phyloP scores from a whole-genome alignment of 371 early-diverging fungal species.

The Circinella minor region DNA sequence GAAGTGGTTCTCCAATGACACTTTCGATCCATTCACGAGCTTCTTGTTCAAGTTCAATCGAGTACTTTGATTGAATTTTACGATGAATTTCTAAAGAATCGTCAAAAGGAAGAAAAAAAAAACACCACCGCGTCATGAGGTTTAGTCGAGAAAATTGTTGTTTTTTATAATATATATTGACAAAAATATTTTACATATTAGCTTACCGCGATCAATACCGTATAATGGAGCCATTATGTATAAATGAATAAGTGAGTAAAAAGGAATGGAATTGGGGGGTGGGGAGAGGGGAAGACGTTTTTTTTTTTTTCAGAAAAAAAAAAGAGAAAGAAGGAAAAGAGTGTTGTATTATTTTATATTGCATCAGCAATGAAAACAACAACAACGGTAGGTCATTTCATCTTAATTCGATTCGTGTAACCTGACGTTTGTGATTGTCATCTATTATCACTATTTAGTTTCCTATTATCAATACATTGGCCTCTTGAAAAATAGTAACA shows the following conservation, averaged over 20 bases:
- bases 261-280: constrained; percentile 7
- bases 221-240: constrained; percentile 16
- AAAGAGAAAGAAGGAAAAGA: background rate
- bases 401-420: background rate
- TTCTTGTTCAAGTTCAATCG: constrained; percentile 59
- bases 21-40: constrained; percentile 71
- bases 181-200: too few relatives aligned
- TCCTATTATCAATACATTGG: too few relatives aligned
- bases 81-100: constrained; percentile 53
- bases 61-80: constrained; percentile 63
- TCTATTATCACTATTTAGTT: too few relatives aligned
- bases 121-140: too few relatives aligned
- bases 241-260: background rate
- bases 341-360: background rate
- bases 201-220: constrained; percentile 28
- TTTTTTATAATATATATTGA: background rate
- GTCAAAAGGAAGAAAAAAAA: background rate
- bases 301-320: background rate
- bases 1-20: constrained; percentile 57
- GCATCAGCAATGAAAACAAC: background rate
- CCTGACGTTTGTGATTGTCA: background rate
- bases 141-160: background rate
- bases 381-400: constrained; percentile 2
- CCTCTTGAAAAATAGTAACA: too few relatives aligned
- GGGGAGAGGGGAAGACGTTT: too few relatives aligned